Base-by-base conservation (phyloP, 139 green algal genomes). In the Klebsormidium nitens region DNA sequence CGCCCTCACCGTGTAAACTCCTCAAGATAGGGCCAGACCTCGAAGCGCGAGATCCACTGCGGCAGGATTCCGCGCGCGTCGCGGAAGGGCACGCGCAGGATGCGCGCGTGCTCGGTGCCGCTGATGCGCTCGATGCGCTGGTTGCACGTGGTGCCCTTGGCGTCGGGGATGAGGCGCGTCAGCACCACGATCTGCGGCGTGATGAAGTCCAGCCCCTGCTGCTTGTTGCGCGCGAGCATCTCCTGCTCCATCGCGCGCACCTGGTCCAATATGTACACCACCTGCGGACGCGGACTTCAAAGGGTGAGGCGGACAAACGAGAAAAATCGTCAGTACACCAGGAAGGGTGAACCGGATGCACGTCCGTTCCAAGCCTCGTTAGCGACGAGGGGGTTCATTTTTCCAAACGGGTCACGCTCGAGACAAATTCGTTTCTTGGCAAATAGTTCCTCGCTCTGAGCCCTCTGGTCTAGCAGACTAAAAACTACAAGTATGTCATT, bases 181-280 rank as follows among this genome's bases (percentile, higher is more conserved):
- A 94, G 66, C 8, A 94, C 81, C 6, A 94, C 34, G 62, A 94
- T 88, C 19, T 77, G 59, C 14, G 72, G 72, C 8, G 37, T n/a
- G 46, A 71, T 48, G 47, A 2, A 28, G 38, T 77, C 61, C 1
- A 80, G 37, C 0, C 72, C 72, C 38, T 77, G 66, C 31, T 36
- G 31, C n/a, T 59, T 35, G 28, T 49, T 28, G 37, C 31, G 26
- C 4, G n/a, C 29, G 28, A 66, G 26, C 17, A 80, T 32, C n/a
- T 77, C 66, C 34, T 34, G 17, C 60, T 80, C 72, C 36, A 80
- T n/a, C 8, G 72, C 66, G 38, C 66, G 65, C 32, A 80, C 72
- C 56, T 80, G 72, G 75, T 95, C 88, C 57, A 95, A 73, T n/a
- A 95, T 91, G 81, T 95, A 95, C 39, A 95, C 88, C 49, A 95